Evolutionary conservation across 768 basidiomycete genomes (phyloP).

Genomic region (Boletus edulis): DNA sequence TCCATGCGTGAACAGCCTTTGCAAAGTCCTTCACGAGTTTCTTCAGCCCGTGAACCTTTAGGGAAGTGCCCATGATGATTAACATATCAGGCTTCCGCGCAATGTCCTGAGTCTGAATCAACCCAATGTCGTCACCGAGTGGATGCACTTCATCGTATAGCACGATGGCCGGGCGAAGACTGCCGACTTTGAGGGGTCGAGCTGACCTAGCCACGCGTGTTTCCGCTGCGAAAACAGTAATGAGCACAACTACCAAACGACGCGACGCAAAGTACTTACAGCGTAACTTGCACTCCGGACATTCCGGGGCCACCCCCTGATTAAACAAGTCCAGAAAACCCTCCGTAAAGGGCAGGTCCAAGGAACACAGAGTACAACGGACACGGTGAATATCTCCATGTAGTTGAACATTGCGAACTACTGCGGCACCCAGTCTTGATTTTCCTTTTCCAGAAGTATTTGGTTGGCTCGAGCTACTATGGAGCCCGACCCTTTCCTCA

Average conservation of each 20-base stretch:
- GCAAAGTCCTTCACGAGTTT: slow-evolving; percentile 95
- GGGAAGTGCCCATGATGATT: slow-evolving; percentile 95
- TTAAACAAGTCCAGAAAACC: slow-evolving; percentile 64
- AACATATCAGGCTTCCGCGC: slow-evolving; percentile 84
- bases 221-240: slow-evolving; percentile 47
- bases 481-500: slow-evolving; percentile 77
- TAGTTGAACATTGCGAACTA: slow-evolving; percentile 86
- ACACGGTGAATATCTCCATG: slow-evolving; percentile 95
- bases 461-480: slow-evolving; percentile 59
- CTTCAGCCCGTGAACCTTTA: slow-evolving; percentile 95
- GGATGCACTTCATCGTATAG: slow-evolving; percentile 95
- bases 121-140: slow-evolving; percentile 87
- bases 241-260: background rate
- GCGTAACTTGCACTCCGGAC: slow-evolving; percentile 79
- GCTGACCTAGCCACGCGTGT: slow-evolving; percentile 82
- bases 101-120: slow-evolving; percentile 74
- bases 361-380: slow-evolving; percentile 82
- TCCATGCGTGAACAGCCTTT: slow-evolving; percentile 65
- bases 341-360: slow-evolving; percentile 66
- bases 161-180: slow-evolving; percentile 90
- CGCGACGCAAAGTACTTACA: slow-evolving; percentile 50
- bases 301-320: slow-evolving; percentile 73
- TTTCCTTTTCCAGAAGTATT: slow-evolving; percentile 61
- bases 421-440: slow-evolving; percentile 60
- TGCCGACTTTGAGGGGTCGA: slow-evolving; percentile 74